Evolutionary conservation across 2,329 filamentous ascomycete species (phyloP), one percentile per base, ranked within the genome.

Genomic region (Alternaria gansuensis): DNA sequence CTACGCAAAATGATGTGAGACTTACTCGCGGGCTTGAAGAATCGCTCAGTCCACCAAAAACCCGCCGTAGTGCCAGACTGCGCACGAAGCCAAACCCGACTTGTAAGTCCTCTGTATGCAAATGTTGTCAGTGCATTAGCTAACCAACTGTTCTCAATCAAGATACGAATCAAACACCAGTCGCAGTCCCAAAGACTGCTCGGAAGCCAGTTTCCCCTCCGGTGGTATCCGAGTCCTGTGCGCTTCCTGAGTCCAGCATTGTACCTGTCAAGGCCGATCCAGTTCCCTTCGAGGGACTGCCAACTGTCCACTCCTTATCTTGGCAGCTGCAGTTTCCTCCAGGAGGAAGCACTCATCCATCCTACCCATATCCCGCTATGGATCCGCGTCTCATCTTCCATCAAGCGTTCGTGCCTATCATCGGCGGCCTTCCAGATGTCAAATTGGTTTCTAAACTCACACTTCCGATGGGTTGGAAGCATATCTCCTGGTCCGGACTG

Each of bases 271-370:
- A 64, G 9, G 51, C 48, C 1, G 40, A 53, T 0, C 36, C 56
- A 0, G 24, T 61, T 33, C 34, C 44, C 0, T 57, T 59, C 14
- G 23, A 51, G 8, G 51, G 45, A 1, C 37, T 67, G 3, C 66
- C 65, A 1, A 26, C 31, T 1, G 5, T 62, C 0, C 58, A 54
- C 0, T 64, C 63, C 0, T 14, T 57, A 0, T 37, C 62, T 0
- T 70, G 65, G 65, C 55, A 68, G 3, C 5, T 70, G 0, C 54
- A 61, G 7, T 70, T 69, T 5, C 68, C 68, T 0, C 56, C 68
- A 0, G 65, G 68, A 0, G 68, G 68, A 0, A 65, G 63, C 10
- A 68, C 66, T 0, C 68, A 70, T 21, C 63, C 65, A 0, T 64
- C 51, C 0, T 70, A 70, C 24, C 63, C 66, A 0, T 70, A 62